Evolutionary conservation across 2,329 filamentous ascomycete species (phyloP).

Genomic region (Fusarium vanettenii): DNA sequence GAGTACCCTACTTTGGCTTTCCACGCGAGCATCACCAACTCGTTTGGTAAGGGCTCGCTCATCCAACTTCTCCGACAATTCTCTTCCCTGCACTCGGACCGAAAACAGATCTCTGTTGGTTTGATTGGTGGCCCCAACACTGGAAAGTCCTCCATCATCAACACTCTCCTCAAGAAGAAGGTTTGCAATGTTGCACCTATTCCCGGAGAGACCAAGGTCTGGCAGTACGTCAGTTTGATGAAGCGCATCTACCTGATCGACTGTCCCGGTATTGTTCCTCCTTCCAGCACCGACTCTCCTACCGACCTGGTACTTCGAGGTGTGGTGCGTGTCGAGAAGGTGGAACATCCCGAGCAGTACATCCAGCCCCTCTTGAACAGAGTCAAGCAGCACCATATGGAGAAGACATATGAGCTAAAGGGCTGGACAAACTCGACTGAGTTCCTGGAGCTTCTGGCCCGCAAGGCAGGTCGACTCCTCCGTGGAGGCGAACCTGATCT

Average conservation of each 20-base stretch:
- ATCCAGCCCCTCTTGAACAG: constrained; percentile 83
- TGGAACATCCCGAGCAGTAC: constrained; percentile 96
- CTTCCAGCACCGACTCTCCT: constrained; percentile 83
- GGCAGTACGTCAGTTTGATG: constrained; percentile 98
- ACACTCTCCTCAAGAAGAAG: constrained; percentile 93
- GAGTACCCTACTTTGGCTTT: constrained; percentile 96
- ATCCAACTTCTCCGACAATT: constrained; percentile 95
- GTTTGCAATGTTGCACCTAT: constrained; percentile 95
- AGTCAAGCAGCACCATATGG: constrained; percentile 88
- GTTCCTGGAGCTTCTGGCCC: constrained; percentile 87
- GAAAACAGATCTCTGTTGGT: constrained; percentile 95
- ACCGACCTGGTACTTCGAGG: constrained; percentile 91
- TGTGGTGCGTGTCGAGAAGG: constrained; percentile 94
- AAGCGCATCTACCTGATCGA: constrained; percentile 92
- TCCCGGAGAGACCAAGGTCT: constrained; percentile 96
- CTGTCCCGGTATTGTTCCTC: constrained; percentile 95
- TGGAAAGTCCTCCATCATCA: constrained; percentile 97
- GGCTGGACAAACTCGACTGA: constrained; percentile 81
- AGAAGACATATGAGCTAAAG: constrained; percentile 90
- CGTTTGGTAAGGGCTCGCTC: constrained; percentile 94
- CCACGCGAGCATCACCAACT: constrained; percentile 93
- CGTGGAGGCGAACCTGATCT: constrained; percentile 95
- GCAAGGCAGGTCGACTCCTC: constrained; percentile 86
- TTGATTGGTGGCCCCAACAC: constrained; percentile 85
- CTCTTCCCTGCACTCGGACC: constrained; percentile 85